These are phyloP conservation scores for Tolypocladium sp. DNA, from an alignment of 2,329 filamentous ascomycete species.

Conservation along the genomic window DNA sequence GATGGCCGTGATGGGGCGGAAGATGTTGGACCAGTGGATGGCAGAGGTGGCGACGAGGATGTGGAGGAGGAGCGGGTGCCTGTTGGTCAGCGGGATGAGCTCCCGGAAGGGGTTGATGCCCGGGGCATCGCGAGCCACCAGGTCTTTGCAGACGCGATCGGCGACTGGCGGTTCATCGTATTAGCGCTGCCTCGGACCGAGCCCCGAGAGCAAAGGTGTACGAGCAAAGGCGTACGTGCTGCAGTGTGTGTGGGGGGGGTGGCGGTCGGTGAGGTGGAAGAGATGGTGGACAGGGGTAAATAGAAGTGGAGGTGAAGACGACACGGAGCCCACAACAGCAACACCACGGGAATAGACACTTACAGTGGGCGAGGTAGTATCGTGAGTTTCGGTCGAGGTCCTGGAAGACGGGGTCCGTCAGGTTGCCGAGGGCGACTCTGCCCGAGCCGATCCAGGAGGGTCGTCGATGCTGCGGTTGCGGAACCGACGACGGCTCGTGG, in stretches of 20 bases:
- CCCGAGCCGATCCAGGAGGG: not conserved
- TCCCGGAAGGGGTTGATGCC: conserved; percentile 38
- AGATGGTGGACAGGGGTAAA: not conserved
- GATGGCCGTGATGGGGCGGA: conserved; percentile 22
- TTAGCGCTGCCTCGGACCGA: conserved; percentile 10
- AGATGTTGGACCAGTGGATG: conserved; percentile 37
- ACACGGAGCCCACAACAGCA: not conserved
- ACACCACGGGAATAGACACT: conserved; percentile 11
- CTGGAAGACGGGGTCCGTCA: conserved; percentile 47
- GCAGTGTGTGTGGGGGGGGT: not conserved
- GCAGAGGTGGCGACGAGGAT: conserved; percentile 41
- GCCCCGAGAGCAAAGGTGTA: not conserved
- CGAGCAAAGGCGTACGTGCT: not conserved
- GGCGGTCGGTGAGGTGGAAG: not conserved
- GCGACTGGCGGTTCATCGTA: conserved; percentile 23
- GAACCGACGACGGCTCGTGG: not conserved
- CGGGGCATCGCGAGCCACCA: conserved; percentile 38
- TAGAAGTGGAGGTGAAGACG: not conserved
- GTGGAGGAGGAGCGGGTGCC: conserved; percentile 35
- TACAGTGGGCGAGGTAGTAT: conserved; percentile 43
- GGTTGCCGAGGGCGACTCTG: conserved; percentile 12
- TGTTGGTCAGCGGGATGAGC: conserved; percentile 35
- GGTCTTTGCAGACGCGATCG: conserved; percentile 42
- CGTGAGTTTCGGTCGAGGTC: conserved; percentile 37
- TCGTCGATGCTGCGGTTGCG: not conserved